Percentiles rank a stretch among this genome's conserved stretches.
Conservation (phyloP, 495 filamentous ascomycete species). For the Pseudoneurospora amorphoporcata region DNA sequence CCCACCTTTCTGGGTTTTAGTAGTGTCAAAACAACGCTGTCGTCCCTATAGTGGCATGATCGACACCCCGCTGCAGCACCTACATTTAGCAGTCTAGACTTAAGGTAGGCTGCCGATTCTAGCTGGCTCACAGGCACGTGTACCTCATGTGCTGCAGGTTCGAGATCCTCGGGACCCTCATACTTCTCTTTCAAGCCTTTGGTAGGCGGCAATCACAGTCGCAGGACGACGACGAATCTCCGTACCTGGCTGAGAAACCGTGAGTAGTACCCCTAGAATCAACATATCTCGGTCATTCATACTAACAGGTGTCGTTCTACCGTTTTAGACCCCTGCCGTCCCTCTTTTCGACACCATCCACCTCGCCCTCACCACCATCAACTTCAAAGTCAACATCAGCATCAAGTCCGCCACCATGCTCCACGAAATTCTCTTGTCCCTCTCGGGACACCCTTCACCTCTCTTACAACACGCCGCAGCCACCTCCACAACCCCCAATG, state of each 20-base stretch:
- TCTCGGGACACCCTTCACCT: conserved; percentile 86
- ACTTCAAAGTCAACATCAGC: conserved; percentile 7
- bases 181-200: conserved; percentile 35
- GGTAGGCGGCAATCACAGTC: not conserved
- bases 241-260: not conserved
- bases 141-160: conserved; percentile 34
- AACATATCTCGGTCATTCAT: not conserved
- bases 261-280: not conserved
- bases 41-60: not conserved
- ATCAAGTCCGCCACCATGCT: conserved; percentile 51
- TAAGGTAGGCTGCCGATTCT: not conserved
- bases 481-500: conserved; percentile 24
- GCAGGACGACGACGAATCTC: conserved; percentile 19
- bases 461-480: conserved; percentile 48
- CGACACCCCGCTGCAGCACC: not conserved
- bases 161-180: conserved; percentile 37
- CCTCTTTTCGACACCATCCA: not conserved
- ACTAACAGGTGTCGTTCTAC: not conserved
- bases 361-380: not conserved
- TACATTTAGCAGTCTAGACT: not conserved
- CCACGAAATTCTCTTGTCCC: conserved; percentile 90
- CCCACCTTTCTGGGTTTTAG: not conserved
- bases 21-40: not conserved
- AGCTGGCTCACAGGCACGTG: not conserved
- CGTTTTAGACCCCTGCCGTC: not conserved